A percentile compares a stretch with the other conserved stretches of the same genome.
Evolutionary conservation across 305 asterid species (phyloP).

Genomic region (Fraxinus xanthoxyloides): DNA sequence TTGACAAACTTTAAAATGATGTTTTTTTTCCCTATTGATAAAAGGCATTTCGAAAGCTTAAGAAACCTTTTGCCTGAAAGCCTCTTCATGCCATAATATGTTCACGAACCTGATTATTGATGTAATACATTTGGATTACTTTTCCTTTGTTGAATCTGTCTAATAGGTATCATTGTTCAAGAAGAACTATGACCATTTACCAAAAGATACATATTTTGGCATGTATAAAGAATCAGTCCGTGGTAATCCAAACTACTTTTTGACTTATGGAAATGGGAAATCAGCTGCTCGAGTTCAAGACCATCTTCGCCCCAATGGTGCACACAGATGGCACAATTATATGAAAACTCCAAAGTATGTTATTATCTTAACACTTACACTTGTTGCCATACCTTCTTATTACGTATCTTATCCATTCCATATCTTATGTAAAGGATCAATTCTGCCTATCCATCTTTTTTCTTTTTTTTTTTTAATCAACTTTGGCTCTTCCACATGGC

Average conservation of each 20-base stretch:
- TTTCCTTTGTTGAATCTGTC: conserved; percentile 9
- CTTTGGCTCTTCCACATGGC: not conserved
- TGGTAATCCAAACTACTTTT: conserved; percentile 47
- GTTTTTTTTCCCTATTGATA: not conserved
- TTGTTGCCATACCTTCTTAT: not conserved
- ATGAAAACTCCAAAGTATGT: conserved; percentile 45
- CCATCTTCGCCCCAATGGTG: conserved; percentile 59
- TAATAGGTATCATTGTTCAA: conserved; percentile 56
- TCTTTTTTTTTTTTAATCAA: not conserved
- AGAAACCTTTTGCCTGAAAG: not conserved
- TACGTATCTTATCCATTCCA: not conserved
- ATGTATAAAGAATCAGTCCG: conserved; percentile 40
- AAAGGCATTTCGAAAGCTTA: not conserved
- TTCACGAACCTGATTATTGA: not conserved
- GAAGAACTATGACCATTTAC: conserved; percentile 48
- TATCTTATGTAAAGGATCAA: not conserved
- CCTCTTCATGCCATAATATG: conserved; percentile 1
- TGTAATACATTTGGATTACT: conserved; percentile 14
- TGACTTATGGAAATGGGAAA: conserved; percentile 57
- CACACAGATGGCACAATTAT: conserved; percentile 60
- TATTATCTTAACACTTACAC: not conserved
- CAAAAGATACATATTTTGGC: conserved; percentile 36
- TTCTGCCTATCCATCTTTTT: not conserved
- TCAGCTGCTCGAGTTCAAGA: conserved; percentile 60
- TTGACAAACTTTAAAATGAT: not conserved